These are phyloP conservation scores for Solanum okadae DNA, from an alignment of 257 asterid species.

Conservation along the genomic window DNA sequence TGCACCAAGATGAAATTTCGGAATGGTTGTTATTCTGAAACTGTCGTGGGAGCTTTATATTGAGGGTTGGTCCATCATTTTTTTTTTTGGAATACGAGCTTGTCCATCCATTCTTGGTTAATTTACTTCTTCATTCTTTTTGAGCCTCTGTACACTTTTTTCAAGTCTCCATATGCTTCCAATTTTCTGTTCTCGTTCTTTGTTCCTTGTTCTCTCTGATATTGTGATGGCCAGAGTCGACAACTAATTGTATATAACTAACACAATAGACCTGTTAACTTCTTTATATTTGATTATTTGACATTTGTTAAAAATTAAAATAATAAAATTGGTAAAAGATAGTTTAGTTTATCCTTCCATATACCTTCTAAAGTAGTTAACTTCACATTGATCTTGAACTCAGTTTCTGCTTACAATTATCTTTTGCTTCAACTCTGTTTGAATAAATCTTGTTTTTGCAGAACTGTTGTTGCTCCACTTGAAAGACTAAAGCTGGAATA, in stretches of 20 bases:
- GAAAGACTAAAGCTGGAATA: slow-evolving; percentile 96
- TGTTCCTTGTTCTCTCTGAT: not conserved
- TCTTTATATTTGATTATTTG: not conserved
- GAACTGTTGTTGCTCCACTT: slow-evolving; percentile 94
- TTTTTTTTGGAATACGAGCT: not conserved
- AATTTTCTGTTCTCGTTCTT: not conserved
- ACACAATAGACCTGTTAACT: not conserved
- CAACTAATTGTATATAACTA: not conserved
- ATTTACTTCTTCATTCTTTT: not conserved
- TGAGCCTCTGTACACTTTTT: not conserved
- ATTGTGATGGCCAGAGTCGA: not conserved
- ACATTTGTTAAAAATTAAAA: not conserved
- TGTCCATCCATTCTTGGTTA: not conserved
- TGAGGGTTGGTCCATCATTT: not conserved
- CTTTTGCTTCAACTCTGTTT: not conserved
- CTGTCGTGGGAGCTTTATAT: not conserved
- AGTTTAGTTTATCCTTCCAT: not conserved
- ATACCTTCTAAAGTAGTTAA: not conserved
- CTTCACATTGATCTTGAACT: not conserved
- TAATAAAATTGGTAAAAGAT: not conserved
- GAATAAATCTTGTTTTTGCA: slow-evolving; percentile 27
- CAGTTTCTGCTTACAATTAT: not conserved
- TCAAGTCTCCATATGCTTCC: not conserved
- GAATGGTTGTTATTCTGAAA: not conserved
- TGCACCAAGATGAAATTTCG: not conserved